Conservation (phyloP, 305 asterid species). For the Rubia occidens region DNA sequence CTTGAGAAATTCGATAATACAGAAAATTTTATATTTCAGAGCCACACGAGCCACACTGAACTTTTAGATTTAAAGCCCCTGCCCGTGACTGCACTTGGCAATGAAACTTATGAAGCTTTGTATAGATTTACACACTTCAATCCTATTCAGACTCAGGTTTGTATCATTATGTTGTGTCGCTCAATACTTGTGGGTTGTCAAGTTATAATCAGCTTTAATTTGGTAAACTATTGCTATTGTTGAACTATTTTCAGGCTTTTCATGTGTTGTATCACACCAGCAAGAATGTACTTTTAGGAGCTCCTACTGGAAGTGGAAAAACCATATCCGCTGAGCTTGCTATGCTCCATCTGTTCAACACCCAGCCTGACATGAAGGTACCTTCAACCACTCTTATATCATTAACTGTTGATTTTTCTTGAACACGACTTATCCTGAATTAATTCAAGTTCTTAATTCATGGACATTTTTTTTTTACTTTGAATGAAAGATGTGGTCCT, state of each 20-base stretch:
- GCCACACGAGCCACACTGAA: conserved; percentile 82
- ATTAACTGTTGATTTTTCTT: background rate
- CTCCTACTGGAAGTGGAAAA: conserved; percentile 99
- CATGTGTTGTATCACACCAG: conserved; percentile 85
- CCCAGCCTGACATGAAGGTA: conserved; percentile 98
- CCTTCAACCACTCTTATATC: background rate
- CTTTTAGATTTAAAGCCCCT: conserved; percentile 95
- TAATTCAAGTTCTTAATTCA: background rate
- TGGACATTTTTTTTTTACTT: background rate
- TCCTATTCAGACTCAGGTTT: conserved; percentile 99
- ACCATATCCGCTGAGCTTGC: conserved; percentile 99
- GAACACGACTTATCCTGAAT: conserved; percentile 1
- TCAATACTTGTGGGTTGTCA: conserved; percentile 1
- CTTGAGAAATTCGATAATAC: conserved; percentile 11
- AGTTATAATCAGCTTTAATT: conserved; percentile 15
- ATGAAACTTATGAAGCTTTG: conserved; percentile 67
- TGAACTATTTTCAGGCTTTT: conserved; percentile 60
- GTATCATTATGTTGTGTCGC: conserved; percentile 2
- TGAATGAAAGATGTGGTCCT: background rate
- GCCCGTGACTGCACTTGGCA: conserved; percentile 94
- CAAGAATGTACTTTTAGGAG: conserved; percentile 94
- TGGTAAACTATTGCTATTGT: conserved; percentile 23
- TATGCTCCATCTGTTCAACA: conserved; percentile 81
- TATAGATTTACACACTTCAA: conserved; percentile 87
- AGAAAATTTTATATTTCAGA: conserved; percentile 36